Conservation (phyloP, 768 basidiomycete species). For the Boletus huronensis region DNA sequence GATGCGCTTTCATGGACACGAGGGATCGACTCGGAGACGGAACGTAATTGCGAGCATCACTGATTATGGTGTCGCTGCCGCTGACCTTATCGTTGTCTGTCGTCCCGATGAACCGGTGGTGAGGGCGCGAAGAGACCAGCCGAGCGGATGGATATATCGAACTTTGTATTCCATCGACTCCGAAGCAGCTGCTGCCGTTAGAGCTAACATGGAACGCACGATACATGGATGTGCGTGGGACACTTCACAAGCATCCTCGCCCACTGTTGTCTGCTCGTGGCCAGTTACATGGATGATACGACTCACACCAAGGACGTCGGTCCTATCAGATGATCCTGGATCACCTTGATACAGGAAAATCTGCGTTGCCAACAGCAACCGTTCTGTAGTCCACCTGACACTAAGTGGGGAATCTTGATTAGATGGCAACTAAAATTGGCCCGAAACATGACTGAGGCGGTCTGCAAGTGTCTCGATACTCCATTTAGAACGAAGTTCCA, state of each 20-base stretch:
- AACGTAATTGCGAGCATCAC: no score
- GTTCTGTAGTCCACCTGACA: background rate
- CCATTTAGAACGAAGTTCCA: slow-evolving; percentile 72
- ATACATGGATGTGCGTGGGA: background rate
- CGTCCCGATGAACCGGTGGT: background rate
- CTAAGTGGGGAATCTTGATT: background rate
- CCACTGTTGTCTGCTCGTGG: no score
- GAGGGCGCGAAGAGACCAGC: no score
- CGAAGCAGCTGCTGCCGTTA: background rate
- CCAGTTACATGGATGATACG: background rate
- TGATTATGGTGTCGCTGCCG: no score
- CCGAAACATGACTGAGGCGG: background rate
- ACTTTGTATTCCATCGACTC: background rate
- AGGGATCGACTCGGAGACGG: no score
- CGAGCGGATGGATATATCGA: background rate
- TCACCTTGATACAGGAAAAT: background rate
- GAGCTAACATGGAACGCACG: background rate
- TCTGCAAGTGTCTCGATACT: slow-evolving; percentile 49
- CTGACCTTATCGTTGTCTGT: no score
- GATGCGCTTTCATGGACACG: no score
- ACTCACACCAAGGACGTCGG: background rate
- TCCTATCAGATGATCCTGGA: background rate
- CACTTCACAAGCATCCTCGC: no score
- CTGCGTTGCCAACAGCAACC: background rate
- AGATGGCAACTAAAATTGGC: background rate